Percentiles rank a stretch among this genome's conserved stretches.
Conservation (phyloP, 2,329 filamentous ascomycete species). For the Cladosporium phlei region DNA sequence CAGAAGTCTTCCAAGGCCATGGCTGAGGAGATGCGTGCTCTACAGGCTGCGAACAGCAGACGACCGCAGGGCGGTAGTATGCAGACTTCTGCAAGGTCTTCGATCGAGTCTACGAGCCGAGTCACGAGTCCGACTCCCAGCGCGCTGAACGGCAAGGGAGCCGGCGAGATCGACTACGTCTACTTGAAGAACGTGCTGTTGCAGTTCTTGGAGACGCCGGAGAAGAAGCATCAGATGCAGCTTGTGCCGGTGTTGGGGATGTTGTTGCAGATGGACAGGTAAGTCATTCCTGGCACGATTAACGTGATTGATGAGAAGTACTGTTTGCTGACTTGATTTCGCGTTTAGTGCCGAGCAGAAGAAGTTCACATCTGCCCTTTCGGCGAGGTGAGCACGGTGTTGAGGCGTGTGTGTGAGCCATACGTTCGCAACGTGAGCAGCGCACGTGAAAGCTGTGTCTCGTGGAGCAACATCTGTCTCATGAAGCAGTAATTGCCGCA, state of each 20-base stretch:
- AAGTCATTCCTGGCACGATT: conserved; percentile 33
- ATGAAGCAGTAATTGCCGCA: no score
- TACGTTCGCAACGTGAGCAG: no score
- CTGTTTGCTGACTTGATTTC: conserved; percentile 22
- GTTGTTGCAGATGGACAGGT: conserved; percentile 73
- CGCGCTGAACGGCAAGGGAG: conserved; percentile 20
- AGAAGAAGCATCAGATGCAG: conserved; percentile 69
- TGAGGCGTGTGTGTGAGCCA: no score
- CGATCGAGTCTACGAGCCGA: conserved; percentile 49
- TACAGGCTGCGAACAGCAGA: conserved; percentile 37
- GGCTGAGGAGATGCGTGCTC: conserved; percentile 53
- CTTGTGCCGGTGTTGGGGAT: conserved; percentile 73
- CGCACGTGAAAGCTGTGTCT: background rate
- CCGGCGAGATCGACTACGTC: conserved; percentile 50
- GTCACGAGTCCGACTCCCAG: conserved; percentile 43
- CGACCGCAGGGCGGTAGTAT: conserved; percentile 37
- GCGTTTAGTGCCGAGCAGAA: conserved; percentile 65
- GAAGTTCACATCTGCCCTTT: conserved; percentile 76
- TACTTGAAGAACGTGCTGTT: conserved; percentile 78
- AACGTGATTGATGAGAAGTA: background rate
- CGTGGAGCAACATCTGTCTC: no score
- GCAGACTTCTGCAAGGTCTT: conserved; percentile 52
- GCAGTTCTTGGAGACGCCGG: conserved; percentile 76
- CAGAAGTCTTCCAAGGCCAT: conserved; percentile 62
- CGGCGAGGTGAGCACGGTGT: conserved; percentile 38